Conservation (phyloP, 495 filamentous ascomycete species). For the Copromyces sp. region DNA sequence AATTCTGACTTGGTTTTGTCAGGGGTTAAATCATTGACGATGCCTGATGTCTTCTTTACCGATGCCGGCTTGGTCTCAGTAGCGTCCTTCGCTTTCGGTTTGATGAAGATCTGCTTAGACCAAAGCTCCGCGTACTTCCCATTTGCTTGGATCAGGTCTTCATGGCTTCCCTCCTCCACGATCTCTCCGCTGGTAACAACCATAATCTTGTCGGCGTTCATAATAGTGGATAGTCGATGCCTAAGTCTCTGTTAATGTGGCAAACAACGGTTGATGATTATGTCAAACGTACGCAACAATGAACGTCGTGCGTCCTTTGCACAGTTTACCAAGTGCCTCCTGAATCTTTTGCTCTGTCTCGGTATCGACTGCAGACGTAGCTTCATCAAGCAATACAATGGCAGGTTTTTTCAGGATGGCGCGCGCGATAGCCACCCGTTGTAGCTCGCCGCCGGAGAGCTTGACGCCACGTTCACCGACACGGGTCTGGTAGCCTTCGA, state of each 20-base stretch:
- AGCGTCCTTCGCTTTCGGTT: constrained; percentile 34
- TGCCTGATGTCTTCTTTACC: constrained; percentile 17
- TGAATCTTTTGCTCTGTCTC: constrained; percentile 69
- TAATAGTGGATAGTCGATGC: constrained; percentile 59
- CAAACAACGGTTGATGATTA: not conserved
- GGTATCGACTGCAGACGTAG: constrained; percentile 48
- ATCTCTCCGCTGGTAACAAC: constrained; percentile 56
- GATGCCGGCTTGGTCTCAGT: constrained; percentile 9
- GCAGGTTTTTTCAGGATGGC: constrained; percentile 43
- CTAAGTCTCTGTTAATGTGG: constrained; percentile 19
- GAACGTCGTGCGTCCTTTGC: constrained; percentile 49
- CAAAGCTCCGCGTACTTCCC: constrained; percentile 56
- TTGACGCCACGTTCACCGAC: constrained; percentile 57
- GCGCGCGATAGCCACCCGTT: constrained; percentile 70
- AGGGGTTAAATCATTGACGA: constrained; percentile 33
- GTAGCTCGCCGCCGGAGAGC: constrained; percentile 65
- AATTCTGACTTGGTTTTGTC: constrained; percentile 25
- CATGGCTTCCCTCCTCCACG: constrained; percentile 54
- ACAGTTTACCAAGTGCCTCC: constrained; percentile 48
- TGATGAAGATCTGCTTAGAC: constrained; percentile 48
- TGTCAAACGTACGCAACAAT: constrained; percentile 46
- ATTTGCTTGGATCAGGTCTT: constrained; percentile 42
- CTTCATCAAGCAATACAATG: constrained; percentile 48
- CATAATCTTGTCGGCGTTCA: constrained; percentile 58
- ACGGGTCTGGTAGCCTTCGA: constrained; percentile 42